phyloP scores from a whole-genome alignment of 2,329 filamentous ascomycete species.

The Cytospora leucostoma region DNA sequence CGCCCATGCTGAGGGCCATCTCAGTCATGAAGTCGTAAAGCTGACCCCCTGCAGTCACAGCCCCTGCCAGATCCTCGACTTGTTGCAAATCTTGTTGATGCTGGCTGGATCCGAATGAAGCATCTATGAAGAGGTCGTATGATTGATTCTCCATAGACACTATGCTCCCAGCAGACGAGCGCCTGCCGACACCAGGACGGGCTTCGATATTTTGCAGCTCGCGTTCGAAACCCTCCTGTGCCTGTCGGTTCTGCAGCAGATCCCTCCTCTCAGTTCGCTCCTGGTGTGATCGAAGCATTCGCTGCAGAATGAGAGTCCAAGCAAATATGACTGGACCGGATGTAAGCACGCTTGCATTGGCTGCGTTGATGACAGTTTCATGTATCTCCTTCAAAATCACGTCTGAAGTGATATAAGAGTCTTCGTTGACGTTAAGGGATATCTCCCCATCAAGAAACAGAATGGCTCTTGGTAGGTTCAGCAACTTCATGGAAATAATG shows the following conservation, averaged over 20 bases:
- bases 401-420: slow-evolving; percentile 69
- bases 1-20: slow-evolving; percentile 52
- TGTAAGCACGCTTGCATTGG: slow-evolving; percentile 56
- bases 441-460: slow-evolving; percentile 57
- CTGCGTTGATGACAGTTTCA: slow-evolving; percentile 64
- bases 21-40: slow-evolving; percentile 56
- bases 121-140: slow-evolving; percentile 57
- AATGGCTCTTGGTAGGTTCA: slow-evolving; percentile 65
- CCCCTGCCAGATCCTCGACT: slow-evolving; percentile 52
- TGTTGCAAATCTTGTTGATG: slow-evolving; percentile 52
- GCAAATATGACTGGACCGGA: slow-evolving; percentile 76
- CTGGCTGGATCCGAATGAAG: slow-evolving; percentile 44
- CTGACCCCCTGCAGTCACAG: slow-evolving; percentile 51
- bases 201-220: slow-evolving; percentile 41
- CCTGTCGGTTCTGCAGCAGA: slow-evolving; percentile 58
- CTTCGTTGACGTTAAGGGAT: slow-evolving; percentile 42
- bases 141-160: slow-evolving; percentile 62
- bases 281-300: slow-evolving; percentile 65
- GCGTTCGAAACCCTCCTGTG: slow-evolving; percentile 58
- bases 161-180: slow-evolving; percentile 63
- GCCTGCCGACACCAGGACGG: slow-evolving; percentile 45
- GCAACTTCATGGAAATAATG: slow-evolving; percentile 69
- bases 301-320: slow-evolving; percentile 77
- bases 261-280: slow-evolving; percentile 63
- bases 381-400: slow-evolving; percentile 73